Conservation (phyloP, 2,329 filamentous ascomycete genomes). For the Sporothrix phasma region DNA sequence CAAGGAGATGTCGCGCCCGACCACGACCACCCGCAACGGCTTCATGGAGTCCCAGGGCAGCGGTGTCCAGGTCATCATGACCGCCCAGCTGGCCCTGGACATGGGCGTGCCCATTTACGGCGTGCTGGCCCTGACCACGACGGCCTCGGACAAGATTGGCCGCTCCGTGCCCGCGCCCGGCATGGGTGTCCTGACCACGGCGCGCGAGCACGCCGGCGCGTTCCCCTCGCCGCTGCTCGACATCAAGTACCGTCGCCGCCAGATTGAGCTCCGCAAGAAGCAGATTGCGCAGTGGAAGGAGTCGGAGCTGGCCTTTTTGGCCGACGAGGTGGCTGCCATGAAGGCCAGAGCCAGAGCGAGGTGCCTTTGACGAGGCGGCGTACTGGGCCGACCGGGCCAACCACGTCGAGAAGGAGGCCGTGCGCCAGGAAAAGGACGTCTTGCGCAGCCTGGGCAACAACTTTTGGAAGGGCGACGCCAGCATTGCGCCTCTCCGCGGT, state of each 20-base stretch:
- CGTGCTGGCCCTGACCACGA: slow-evolving; percentile 84
- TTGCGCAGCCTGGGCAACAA: slow-evolving; percentile 90
- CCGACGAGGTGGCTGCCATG: slow-evolving; percentile 87
- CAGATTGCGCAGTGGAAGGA: slow-evolving; percentile 97
- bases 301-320: slow-evolving; percentile 82
- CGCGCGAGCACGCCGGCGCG: slow-evolving; percentile 80
- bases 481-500: slow-evolving; percentile 90
- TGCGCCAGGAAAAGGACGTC: slow-evolving; percentile 85
- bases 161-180: slow-evolving; percentile 94
- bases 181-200: slow-evolving; percentile 91
- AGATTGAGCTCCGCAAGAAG: slow-evolving; percentile 86
- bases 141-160: slow-evolving; percentile 97
- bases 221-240: slow-evolving; percentile 93
- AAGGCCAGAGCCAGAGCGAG: slow-evolving; percentile 64
- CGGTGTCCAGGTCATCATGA: slow-evolving; percentile 98
- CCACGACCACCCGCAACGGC: slow-evolving; percentile 89
- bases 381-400: slow-evolving; percentile 75
- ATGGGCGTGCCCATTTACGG: slow-evolving; percentile 99
- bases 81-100: slow-evolving; percentile 84
- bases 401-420: slow-evolving; percentile 82
- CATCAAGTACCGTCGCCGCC: slow-evolving; percentile 92
- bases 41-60: slow-evolving; percentile 99
- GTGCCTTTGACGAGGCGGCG: slow-evolving; percentile 66
- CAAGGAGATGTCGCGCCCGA: slow-evolving; percentile 94
- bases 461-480: slow-evolving; percentile 95